Base-by-base conservation (phyloP, 116 monocot species). In the Zostera marina region DNA sequence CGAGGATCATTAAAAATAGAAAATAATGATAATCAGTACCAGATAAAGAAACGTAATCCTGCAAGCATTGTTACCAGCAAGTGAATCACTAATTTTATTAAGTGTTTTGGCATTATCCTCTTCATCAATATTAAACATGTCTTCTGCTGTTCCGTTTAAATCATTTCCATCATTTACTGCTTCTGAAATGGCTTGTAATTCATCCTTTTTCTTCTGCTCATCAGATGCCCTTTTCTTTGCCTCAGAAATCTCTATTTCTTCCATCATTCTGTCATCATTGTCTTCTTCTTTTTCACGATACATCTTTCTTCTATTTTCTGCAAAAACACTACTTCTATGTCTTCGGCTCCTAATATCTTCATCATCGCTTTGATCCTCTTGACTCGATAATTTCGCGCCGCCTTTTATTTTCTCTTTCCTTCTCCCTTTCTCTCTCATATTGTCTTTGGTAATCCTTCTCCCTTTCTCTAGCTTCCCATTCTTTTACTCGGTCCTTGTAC, bases 391-490 rank as follows among this genome's bases (percentile, higher is more conserved):
- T 75, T 52, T 89, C 86, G 52, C 76, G 85, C 21, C 72, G 77
- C 11, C 83, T 79, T 65, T 98, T 83, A 59, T 76, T 70, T 58
- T 81, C 78, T 48, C 70, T 86, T 10, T 86, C 86, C 61, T 86
- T 98, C 74, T 98, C 86, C 59, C 71, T 78, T 23, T 98, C 90
- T 52, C 65, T 83, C 64, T 90, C 83, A 52, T 75, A 46, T 44
- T 75, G 73, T 24, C 80, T 60, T 12, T 79, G 82, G 53, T 78
- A 67, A 63, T 98, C 98, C 68, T 73, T 85, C 44, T 98, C 98
- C 68, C 86, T 83, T 52, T 98, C 98, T 61, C 90, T 77, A 62
- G 61, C 78, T 73, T 90, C 98, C 98, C 98, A 98, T 7, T 98
- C 98, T 71, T 81, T 98, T 21, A 98, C 16, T 25, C 86, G 83